Evolutionary conservation across 306 rosid species (phyloP), one percentile per base, ranked within the genome.

Genomic region (Senna siamea): DNA sequence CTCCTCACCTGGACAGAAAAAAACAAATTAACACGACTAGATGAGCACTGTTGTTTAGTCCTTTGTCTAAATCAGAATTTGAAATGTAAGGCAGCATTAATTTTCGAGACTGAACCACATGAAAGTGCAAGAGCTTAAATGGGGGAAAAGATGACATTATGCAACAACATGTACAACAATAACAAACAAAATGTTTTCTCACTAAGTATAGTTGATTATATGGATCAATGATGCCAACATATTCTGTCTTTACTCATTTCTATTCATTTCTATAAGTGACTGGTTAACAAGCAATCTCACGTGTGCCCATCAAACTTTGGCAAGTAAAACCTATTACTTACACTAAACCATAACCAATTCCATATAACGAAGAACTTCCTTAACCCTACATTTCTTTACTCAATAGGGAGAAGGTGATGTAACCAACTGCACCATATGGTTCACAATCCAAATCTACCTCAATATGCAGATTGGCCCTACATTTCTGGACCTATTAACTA

Each of bases 1-100:
- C 82, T 94, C 71, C 98, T 84, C 56, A 94, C 93, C 98, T 94
- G 89, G 72, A 76, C 60, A 26, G 11, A 20, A 52, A 28, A 67
- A 26, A 43, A 26, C 17, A 76, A 56, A 22, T 5, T 18, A 37
- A 44, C 54, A 68, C 41, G 57, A 78, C 48, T 2, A 53, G 3
- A 51, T 7, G 19, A 59, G 70, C 26, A 38, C 15, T n/a, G 17
- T 15, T 17, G 32, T 62, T 70, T 53, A 44, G 6, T 28, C 51
- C 70, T 73, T 38, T 40, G 18, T 63, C 56, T 7, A 23, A 46
- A 30, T 63, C 37, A 20, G 1, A 18, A 7, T 19, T 18, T 32
- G 43, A 28, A 61, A 38, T 56, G 17, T 30, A 34, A 41, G 17
- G 1, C 51, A n/a, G 30, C 37, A 48, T 5, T 28, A 3, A 43